Conservation (phyloP, 345 rosid genomes). For the Noccaea bulbosa region DNA sequence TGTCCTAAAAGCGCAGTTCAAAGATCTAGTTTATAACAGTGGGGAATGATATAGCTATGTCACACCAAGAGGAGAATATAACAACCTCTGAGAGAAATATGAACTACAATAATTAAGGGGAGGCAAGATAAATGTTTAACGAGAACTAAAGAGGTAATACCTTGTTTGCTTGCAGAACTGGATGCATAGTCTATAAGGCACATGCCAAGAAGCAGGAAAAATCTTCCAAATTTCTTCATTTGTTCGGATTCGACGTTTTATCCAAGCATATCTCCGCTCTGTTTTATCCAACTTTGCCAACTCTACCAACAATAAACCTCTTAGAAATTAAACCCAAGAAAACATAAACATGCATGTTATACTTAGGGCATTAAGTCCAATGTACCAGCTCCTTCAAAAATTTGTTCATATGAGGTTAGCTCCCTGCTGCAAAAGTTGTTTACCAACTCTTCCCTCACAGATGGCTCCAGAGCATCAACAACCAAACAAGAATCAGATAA, state of each 20-base stretch:
- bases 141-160: slow-evolving; percentile 44
- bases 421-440: slow-evolving; percentile 97
- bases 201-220: slow-evolving; percentile 96
- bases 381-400: slow-evolving; percentile 99
- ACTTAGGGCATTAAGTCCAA: slow-evolving; percentile 37
- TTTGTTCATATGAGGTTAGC: slow-evolving; percentile 96
- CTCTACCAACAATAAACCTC: slow-evolving; percentile 49
- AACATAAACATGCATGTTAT: slow-evolving; percentile 9
- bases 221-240: slow-evolving; percentile 98
- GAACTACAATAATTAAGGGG: slow-evolving; percentile 14
- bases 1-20: neutral
- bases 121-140: slow-evolving; percentile 9
- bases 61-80: slow-evolving; percentile 8
- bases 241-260: slow-evolving; percentile 92
- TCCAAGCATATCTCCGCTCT: slow-evolving; percentile 97
- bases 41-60: neutral
- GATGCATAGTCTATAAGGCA: slow-evolving; percentile 91
- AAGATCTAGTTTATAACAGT: slow-evolving; percentile 9
- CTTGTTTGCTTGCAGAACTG: slow-evolving; percentile 96
- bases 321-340: slow-evolving; percentile 14
- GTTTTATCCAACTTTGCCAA: slow-evolving; percentile 97
- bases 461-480: slow-evolving; percentile 97
- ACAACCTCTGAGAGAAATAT: slow-evolving; percentile 8
- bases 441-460: slow-evolving; percentile 98
- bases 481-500: slow-evolving; percentile 97